Conservation (phyloP, 352 stramenopile species). For the Phytophthora fragariaefolia region DNA sequence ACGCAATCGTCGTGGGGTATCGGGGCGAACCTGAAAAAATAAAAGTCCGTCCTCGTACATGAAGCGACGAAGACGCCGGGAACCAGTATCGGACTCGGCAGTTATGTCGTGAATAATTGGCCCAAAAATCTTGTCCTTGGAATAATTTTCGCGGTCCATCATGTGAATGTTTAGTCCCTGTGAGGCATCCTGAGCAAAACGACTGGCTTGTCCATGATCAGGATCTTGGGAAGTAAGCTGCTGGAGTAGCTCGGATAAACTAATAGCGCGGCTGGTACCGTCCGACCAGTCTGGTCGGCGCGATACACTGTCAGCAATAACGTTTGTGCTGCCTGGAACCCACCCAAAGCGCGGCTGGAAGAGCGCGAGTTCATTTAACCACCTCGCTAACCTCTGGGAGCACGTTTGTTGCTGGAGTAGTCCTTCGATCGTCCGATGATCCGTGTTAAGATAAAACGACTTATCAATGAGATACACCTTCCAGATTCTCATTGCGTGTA, state of each 20-base stretch:
- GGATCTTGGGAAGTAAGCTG: not conserved
- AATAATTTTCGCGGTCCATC: not conserved
- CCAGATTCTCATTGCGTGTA: constrained; percentile 18
- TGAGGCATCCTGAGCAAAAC: not conserved
- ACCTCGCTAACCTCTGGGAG: constrained; percentile 4
- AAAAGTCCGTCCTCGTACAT: not conserved
- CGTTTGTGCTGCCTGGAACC: constrained; percentile 20
- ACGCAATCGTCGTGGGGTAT: not conserved
- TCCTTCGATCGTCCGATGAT: constrained; percentile 11
- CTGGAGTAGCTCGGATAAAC: not conserved
- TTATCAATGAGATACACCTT: constrained; percentile 17
- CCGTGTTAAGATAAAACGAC: constrained; percentile 18
- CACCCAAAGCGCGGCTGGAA: constrained; percentile 25
- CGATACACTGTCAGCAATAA: constrained; percentile 7
- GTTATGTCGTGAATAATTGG: not conserved
- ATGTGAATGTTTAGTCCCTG: not conserved
- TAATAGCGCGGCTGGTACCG: not conserved
- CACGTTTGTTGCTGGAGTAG: constrained; percentile 19
- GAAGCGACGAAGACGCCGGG: not conserved
- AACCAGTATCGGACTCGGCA: not conserved
- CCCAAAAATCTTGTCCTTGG: not conserved
- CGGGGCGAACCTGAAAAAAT: not conserved
- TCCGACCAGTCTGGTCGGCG: not conserved
- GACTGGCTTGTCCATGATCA: not conserved
- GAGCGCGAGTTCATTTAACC: constrained; percentile 21